Percentiles rank a stretch among this genome's conserved stretches.
These are phyloP conservation scores for Geranomyces variabilis DNA, from an alignment of 192 early-diverging fungal species.

Conservation along the genomic window DNA sequence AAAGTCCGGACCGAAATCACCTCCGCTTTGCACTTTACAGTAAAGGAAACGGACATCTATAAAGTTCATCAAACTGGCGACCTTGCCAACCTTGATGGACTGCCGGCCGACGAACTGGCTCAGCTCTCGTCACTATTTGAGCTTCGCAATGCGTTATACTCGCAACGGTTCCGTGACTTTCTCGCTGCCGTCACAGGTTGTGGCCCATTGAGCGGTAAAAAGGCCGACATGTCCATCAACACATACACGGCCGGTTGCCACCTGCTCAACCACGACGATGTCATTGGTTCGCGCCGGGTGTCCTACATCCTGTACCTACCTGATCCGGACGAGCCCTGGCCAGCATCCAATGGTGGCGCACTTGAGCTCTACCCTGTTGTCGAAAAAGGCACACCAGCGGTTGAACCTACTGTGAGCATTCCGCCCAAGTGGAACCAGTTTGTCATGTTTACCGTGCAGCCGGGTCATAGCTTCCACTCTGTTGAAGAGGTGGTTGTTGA, in stretches of 20 bases:
- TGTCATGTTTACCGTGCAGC: slow-evolving; percentile 76
- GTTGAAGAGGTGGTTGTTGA: slow-evolving; percentile 72
- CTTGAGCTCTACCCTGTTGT: slow-evolving; percentile 77
- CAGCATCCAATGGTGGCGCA: slow-evolving; percentile 67
- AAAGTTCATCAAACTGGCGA: slow-evolving; percentile 82
- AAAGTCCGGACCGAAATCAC: slow-evolving; percentile 70
- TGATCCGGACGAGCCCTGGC: slow-evolving; percentile 69
- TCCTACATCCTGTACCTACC: slow-evolving; percentile 80
- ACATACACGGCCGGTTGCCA: slow-evolving; percentile 73
- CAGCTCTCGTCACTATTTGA: slow-evolving; percentile 59
- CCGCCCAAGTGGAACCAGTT: slow-evolving; percentile 78
- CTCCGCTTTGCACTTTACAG: slow-evolving; percentile 65
- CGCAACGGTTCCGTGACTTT: slow-evolving; percentile 70
- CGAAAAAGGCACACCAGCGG: slow-evolving; percentile 59
- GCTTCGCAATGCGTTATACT: slow-evolving; percentile 77
- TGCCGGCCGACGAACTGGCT: slow-evolving; percentile 57
- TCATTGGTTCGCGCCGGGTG: slow-evolving; percentile 74
- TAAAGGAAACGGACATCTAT: slow-evolving; percentile 88
- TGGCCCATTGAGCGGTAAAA: slow-evolving; percentile 67
- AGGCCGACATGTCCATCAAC: slow-evolving; percentile 77
- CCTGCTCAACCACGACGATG: slow-evolving; percentile 79
- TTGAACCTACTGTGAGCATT: slow-evolving; percentile 59
- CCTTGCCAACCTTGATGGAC: slow-evolving; percentile 80
- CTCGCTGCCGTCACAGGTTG: slow-evolving; percentile 68
- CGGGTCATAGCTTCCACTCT: slow-evolving; percentile 78